Conservation (phyloP, 108 stramenopile species). For the Skeletonema potamos region DNA sequence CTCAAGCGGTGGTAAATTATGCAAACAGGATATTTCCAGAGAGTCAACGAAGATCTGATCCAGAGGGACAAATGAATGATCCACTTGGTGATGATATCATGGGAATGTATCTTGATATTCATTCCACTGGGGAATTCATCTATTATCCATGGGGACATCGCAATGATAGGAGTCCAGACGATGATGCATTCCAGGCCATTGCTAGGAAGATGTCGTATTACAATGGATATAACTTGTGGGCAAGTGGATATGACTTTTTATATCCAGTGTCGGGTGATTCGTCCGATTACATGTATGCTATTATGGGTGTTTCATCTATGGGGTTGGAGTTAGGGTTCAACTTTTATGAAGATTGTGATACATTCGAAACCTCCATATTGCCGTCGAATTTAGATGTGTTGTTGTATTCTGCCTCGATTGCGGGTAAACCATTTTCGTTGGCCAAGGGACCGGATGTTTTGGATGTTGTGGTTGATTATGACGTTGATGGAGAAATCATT, state of each 20-base stretch:
- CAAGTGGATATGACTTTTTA: slow-evolving; percentile 24
- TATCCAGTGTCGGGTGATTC: slow-evolving; percentile 37
- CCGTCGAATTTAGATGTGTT: slow-evolving; percentile 35
- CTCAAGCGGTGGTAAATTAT: slow-evolving; percentile 47
- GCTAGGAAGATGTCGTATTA: slow-evolving; percentile 36
- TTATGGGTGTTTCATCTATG: slow-evolving; percentile 47
- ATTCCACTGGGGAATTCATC: slow-evolving; percentile 44
- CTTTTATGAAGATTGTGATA: slow-evolving; percentile 51
- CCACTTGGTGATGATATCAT: slow-evolving; percentile 26
- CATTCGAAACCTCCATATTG: slow-evolving; percentile 38
- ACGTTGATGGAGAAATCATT: slow-evolving; percentile 8
- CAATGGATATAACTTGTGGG: slow-evolving; percentile 25
- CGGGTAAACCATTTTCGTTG: slow-evolving; percentile 40
- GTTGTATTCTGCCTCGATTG: slow-evolving; percentile 42
- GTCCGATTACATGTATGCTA: slow-evolving; percentile 51
- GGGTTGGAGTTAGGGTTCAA: slow-evolving; percentile 53
- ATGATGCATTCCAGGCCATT: slow-evolving; percentile 22
- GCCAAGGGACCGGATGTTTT: slow-evolving; percentile 50
- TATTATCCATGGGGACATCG: slow-evolving; percentile 53
- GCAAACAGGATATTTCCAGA: slow-evolving; percentile 39
- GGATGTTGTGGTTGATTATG: slow-evolving; percentile 1
- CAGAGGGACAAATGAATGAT: slow-evolving; percentile 8
- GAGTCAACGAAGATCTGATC: slow-evolving; percentile 39
- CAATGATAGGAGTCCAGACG: slow-evolving; percentile 26
- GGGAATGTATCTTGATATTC: slow-evolving; percentile 58